These are phyloP conservation scores for Viola odorata DNA, from an alignment of 345 rosid species.

Conservation along the genomic window DNA sequence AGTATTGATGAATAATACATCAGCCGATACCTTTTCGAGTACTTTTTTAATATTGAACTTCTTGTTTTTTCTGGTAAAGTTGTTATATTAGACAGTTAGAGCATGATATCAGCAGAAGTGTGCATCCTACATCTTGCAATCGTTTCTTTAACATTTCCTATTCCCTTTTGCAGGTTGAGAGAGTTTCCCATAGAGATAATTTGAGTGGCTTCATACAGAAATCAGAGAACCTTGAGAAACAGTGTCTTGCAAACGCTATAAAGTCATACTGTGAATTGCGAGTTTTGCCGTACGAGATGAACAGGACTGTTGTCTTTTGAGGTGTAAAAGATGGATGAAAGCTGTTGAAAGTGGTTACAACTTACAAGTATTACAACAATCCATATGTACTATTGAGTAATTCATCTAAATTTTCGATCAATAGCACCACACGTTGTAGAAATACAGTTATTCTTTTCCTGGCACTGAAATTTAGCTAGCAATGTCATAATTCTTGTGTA, in stretches of 20 bases:
- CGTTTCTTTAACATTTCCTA: slow-evolving; percentile 1
- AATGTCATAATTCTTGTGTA: too few species aligned
- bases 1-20: too few species aligned
- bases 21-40: too few species aligned
- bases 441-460: too few species aligned
- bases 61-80: not conserved
- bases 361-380: too few species aligned
- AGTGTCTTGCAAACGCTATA: slow-evolving; percentile 74
- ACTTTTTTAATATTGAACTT: not conserved
- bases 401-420: not conserved
- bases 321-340: not conserved
- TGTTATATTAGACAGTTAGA: not conserved
- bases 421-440: too few species aligned
- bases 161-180: slow-evolving; percentile 65
- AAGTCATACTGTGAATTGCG: slow-evolving; percentile 84
- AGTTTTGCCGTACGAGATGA: slow-evolving; percentile 60
- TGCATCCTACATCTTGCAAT: slow-evolving; percentile 4
- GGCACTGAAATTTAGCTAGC: too few species aligned
- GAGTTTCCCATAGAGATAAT: slow-evolving; percentile 87
- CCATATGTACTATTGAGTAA: not conserved
- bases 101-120: not conserved
- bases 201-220: slow-evolving; percentile 71
- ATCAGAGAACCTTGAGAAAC: slow-evolving; percentile 91
- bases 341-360: slow-evolving; percentile 1
- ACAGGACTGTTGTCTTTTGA: slow-evolving; percentile 78